Evolutionary conservation across 441 rosid genomes (phyloP).

Genomic region (Arabidopsis hybrid): DNA sequence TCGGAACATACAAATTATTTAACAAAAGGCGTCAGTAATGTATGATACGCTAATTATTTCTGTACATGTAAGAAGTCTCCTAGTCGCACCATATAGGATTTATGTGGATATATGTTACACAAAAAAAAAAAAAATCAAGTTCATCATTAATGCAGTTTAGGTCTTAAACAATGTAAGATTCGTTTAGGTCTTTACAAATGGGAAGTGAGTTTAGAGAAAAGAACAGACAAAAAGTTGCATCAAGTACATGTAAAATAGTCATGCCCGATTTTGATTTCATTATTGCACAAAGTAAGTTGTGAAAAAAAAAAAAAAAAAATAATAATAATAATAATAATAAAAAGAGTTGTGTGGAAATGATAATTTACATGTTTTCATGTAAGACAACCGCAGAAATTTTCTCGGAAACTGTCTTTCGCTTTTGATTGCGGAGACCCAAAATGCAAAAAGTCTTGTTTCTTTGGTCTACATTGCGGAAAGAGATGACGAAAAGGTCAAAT

Average conservation of each 20-base stretch:
- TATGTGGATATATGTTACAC: background rate
- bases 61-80: too few species aligned
- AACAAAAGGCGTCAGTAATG: background rate
- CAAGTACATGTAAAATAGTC: too few species aligned
- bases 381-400: conserved; percentile 25
- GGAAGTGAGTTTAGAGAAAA: background rate
- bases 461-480: background rate
- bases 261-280: background rate
- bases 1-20: background rate
- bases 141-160: too few species aligned
- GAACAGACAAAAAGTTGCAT: background rate
- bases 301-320: background rate
- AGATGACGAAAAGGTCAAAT: background rate
- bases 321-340: too few species aligned
- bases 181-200: background rate
- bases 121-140: background rate
- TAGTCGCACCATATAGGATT: background rate
- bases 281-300: background rate
- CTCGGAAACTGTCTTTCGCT: conserved; percentile 31
- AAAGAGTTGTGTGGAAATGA: background rate
- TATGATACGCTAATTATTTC: too few species aligned
- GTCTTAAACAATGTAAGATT: too few species aligned
- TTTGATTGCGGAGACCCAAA: conserved; percentile 37
- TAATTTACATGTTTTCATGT: background rate
- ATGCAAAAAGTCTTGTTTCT: conserved; percentile 28